Base-by-base conservation (phyloP, 2,329 filamentous ascomycete genomes). In the Escovopsis weberi region DNA sequence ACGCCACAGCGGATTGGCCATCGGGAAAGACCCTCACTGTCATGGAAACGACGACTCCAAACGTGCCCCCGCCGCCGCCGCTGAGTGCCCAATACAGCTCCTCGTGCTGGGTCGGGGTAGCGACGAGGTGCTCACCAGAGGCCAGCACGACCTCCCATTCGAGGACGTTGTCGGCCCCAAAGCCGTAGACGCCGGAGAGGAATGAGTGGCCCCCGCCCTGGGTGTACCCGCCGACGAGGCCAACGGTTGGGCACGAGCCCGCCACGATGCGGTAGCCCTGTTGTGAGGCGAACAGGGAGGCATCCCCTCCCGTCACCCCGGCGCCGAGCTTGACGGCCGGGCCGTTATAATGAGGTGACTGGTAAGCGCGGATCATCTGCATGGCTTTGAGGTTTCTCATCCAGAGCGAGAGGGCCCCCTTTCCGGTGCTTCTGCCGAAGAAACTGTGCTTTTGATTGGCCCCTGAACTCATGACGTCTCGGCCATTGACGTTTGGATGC, bases 41-140 rank as follows among this genome's bases (percentile, higher is more conserved):
- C 54, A 76, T 60, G 5, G 67, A 70, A 26, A 65, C 52, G 4
- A 77, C 68, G 4, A 75, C 60, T 2, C 65, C 74, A 46, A 68
- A 78, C 6, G 64, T 74, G 7, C 70, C 70, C 5, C 65, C 68
- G 4, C 70, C 69, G 8, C 70, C 69, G 11, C 70, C 69, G 42
- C 60, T 59, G 4, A 74, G 55, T 8, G 72, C 72, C 70, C 71
- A 78, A 55, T 70, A 75, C 2, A 77, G 56, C 39, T 75, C 72
- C 0, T 57, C 39, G 43, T 74, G 66, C 19, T 66, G 45, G 1
- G 55, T 53, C 1, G 55, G 60, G 9, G 60, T 64, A 0, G 70
- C 70, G 2, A 54, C 62, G 2, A 72, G 47, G 11, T 64, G 49
- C 6, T 55, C 40, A 2, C 70, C 70, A 19, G 55, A 49, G 0